Percentiles rank a stretch among this genome's conserved stretches.
Conservation (phyloP, 331 rosid species). For the Spiraea crenata region DNA sequence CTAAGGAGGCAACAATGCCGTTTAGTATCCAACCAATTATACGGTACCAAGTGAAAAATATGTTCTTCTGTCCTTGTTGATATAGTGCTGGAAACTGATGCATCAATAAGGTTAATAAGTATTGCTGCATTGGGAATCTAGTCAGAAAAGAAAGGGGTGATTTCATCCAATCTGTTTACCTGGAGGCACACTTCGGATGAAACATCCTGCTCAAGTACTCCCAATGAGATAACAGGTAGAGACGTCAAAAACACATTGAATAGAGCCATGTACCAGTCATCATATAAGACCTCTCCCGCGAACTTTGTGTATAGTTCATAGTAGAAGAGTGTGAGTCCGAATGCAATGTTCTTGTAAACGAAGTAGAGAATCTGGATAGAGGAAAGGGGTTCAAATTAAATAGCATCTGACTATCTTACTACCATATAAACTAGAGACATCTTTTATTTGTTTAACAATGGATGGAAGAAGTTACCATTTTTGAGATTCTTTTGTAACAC, state of each 20-base stretch:
- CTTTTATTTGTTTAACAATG: too few relatives aligned
- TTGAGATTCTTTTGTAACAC: slow-evolving; percentile 40
- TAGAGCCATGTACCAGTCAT: slow-evolving; percentile 35
- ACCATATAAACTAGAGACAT: neutral
- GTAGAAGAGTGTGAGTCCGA: slow-evolving; percentile 42
- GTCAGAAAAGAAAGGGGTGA: neutral
- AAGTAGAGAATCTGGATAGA: slow-evolving; percentile 35
- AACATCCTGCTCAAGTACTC: slow-evolving; percentile 44
- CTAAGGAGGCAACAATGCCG: slow-evolving; percentile 26
- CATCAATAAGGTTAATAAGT: neutral
- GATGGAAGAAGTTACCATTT: slow-evolving; percentile 26
- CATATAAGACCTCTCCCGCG: slow-evolving; percentile 32
- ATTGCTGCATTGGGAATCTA: too few relatives aligned
- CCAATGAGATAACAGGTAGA: slow-evolving; percentile 37
- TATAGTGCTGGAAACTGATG: slow-evolving; percentile 36
- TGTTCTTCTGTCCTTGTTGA: slow-evolving; percentile 36
- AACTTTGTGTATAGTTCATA: slow-evolving; percentile 28
- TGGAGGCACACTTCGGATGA: slow-evolving; percentile 36
- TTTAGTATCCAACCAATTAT: slow-evolving; percentile 37
- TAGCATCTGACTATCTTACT: neutral
- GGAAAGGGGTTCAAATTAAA: neutral
- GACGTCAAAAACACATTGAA: slow-evolving; percentile 41
- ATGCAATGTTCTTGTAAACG: slow-evolving; percentile 36
- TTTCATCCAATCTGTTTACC: slow-evolving; percentile 15
- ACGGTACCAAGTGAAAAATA: slow-evolving; percentile 26